Base-by-base conservation (phyloP, 441 rosid species). In the Gossypium trilobum region DNA sequence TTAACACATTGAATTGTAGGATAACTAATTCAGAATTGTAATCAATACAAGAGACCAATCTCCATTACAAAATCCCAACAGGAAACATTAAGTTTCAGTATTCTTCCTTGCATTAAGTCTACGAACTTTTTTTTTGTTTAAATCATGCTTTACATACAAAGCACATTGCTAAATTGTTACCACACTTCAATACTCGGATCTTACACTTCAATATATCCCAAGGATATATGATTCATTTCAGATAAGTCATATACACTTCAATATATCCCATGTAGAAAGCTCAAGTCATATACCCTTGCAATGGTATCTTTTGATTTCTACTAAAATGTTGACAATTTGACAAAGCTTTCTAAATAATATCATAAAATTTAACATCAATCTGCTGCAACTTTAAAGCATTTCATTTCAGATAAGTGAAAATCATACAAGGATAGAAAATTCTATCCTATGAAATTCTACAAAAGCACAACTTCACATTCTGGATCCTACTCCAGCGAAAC, bases 1-100 rank as follows among this genome's bases (percentile, higher is more conserved):
- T 78, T 80, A 85, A 73, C 48, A 63, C 46, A 70, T 60, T 52
- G 67, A 68, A 14, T 69, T 55, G 67, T 46, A 71, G 42, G 58
- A 78, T 39, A 29, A 29, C 33, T 29, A 29, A 29, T 29, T 29
- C 33, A 29, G 6, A 4, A 29, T 54, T 22, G 69, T 4, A 63
- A 10, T 0, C 56, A 33, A 31, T 27, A 29, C 1, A 27, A 73
- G 46, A 46, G 23, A 16, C 25, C 46, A 50, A 68, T 68, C 44
- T 16, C 25, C 29, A 51, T 29, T 5, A 51, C 46, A 29, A 29
- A 11, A 44, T 44, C 13, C 36, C 33, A 22, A 44, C 33, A 22
- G 13, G 22, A 16, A 48, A 42, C 46, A 66, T 19, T 46, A 23
- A 48, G 23, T 22, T 65, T 22, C 31, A 2, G 22, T 20, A 10